Conservation (phyloP, 805 yeast genomes). For the Helenozyma baotianmanensis region DNA sequence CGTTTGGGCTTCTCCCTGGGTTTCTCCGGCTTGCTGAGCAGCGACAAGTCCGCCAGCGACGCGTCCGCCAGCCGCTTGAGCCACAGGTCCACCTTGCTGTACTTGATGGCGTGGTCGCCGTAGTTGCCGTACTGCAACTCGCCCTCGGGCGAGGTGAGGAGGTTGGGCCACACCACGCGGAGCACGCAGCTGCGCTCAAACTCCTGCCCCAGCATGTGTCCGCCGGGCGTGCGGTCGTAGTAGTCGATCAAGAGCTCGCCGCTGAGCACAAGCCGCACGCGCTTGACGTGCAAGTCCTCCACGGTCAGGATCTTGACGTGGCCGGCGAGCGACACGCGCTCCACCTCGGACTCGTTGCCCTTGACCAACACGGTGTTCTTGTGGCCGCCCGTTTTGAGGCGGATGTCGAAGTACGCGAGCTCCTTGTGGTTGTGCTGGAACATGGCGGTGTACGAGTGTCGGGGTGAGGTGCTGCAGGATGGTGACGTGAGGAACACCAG, state of each 20-base stretch:
- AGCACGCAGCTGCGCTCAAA: conserved; percentile 37
- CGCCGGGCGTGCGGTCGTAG: conserved; percentile 28
- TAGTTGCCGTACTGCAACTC: conserved; percentile 35
- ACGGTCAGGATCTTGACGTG: conserved; percentile 43
- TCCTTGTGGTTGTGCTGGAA: conserved; percentile 16
- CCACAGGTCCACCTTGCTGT: conserved; percentile 15
- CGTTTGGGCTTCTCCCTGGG: conserved; percentile 11
- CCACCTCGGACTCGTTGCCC: conserved; percentile 44
- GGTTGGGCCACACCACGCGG: conserved; percentile 45
- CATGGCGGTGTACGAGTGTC: not conserved
- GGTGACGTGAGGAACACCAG: too few species aligned
- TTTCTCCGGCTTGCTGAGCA: conserved; percentile 3
- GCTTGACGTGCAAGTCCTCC: conserved; percentile 36
- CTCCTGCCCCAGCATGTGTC: conserved; percentile 29
- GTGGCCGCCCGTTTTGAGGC: conserved; percentile 35
- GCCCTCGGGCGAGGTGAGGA: conserved; percentile 39
- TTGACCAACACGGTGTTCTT: conserved; percentile 39
- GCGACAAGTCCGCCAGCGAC: conserved; percentile 9
- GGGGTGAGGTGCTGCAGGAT: not conserved
- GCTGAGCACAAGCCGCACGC: conserved; percentile 32
- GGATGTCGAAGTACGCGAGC: conserved; percentile 34
- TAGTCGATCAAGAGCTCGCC: conserved; percentile 44
- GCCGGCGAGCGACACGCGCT: conserved; percentile 41
- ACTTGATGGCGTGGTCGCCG: conserved; percentile 30
- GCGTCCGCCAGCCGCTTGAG: conserved; percentile 9